Evolutionary conservation across 768 basidiomycete species (phyloP).

Genomic region (Russula sp.): DNA sequence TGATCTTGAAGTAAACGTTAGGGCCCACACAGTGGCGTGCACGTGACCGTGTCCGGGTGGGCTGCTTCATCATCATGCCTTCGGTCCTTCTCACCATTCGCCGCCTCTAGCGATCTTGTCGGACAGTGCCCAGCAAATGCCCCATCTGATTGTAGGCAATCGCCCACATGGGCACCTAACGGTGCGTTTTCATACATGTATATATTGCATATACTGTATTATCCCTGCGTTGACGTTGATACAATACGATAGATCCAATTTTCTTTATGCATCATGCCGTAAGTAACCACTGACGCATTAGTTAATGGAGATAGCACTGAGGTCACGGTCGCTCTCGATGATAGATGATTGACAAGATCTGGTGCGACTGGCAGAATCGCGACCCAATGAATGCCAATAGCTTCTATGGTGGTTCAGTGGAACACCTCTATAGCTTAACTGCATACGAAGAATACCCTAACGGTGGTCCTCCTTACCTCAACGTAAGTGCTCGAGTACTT

Average conservation of each 20-base stretch:
- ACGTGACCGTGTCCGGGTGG: constrained; percentile 24
- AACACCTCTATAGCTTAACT: constrained; percentile 32
- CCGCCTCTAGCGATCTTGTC: constrained; percentile 33
- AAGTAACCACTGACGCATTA: constrained; percentile 5
- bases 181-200: constrained; percentile 29
- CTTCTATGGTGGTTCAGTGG: constrained; percentile 38
- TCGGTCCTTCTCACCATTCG: neutral
- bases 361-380: constrained; percentile 40
- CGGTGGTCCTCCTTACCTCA: constrained; percentile 32
- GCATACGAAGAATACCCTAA: constrained; percentile 20
- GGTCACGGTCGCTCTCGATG: neutral
- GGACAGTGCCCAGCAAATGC: constrained; percentile 36
- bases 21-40: constrained; percentile 39
- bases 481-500: constrained; percentile 25
- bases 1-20: constrained; percentile 16
- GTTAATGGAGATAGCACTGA: neutral
- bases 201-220: no score
- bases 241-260: constrained; percentile 35
- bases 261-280: constrained; percentile 41
- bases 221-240: neutral
- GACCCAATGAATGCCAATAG: constrained; percentile 32
- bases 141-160: constrained; percentile 32
- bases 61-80: neutral
- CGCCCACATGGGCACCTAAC: constrained; percentile 38
- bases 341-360: constrained; percentile 41